Evolutionary conservation across 2,329 filamentous ascomycete species (phyloP).

Genomic region (Sclerotinia minor): DNA sequence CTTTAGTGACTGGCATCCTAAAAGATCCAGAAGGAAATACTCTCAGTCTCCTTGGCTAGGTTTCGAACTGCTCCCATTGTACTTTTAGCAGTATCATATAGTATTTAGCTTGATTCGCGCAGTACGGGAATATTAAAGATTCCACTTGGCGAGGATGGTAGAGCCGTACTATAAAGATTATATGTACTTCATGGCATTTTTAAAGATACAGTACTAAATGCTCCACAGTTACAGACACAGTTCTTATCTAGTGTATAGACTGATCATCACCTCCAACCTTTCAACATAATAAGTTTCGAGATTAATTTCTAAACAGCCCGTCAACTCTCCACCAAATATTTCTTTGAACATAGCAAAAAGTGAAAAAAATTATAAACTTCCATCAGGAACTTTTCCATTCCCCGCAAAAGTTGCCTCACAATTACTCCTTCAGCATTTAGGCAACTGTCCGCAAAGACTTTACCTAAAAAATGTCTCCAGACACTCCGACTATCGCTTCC

Average conservation of each 20-base stretch:
- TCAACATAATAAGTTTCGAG: background rate
- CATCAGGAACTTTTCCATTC: background rate
- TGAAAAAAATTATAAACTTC: background rate
- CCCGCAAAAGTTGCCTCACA: background rate
- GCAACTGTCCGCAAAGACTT: fast-evolving
- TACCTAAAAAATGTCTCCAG: background rate
- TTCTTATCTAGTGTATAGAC: background rate
- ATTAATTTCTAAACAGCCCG: too few relatives aligned
- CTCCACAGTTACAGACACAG: background rate
- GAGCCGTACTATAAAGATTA: background rate
- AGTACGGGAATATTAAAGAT: too few relatives aligned
- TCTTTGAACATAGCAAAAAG: background rate
- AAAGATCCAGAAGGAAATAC: too few relatives aligned
- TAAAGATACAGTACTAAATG: background rate
- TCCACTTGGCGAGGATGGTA: background rate
- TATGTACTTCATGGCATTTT: background rate
- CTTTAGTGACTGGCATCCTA: too few relatives aligned
- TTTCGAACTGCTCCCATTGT: background rate
- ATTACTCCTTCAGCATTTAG: background rate
- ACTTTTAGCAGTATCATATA: background rate
- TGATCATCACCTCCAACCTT: too few relatives aligned
- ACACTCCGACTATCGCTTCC: background rate
- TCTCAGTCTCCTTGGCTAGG: background rate
- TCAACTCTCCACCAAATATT: background rate
- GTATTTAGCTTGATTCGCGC: fast-evolving